Base-by-base conservation (phyloP, 371 early-diverging fungal genomes). In the Circinella umbellata region DNA sequence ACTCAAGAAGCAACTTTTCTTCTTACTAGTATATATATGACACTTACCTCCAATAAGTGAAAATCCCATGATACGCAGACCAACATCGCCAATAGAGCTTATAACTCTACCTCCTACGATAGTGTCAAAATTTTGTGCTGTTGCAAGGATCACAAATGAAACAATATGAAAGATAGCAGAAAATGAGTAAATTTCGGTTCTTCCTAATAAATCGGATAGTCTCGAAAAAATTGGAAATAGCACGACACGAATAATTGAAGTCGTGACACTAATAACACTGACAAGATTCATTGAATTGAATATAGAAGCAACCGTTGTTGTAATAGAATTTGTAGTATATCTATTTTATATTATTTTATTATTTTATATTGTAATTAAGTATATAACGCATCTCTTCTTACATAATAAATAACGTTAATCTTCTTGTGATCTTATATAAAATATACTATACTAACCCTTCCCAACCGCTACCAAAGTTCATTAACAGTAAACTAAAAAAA, bases 21-120 rank as follows among this genome's bases (percentile, higher is more conserved):
- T 27, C 2, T 27, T 27, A 27, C 27, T 27, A 27, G 27, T 27
- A 42, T 42, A 9, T 9, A 9, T 42, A 42, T 42, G 11, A 42
- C 9, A 15, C 55, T 3, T 76, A 78, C 80, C 80, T 62, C 76
- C 80, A 71, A 80, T 76, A 13, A 77, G 67, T 54, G 78, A 72
- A 42, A 72, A 77, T 11, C 78, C 80, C 36, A 80, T 64, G 47
- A 80, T 71, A 6, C 68, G 46, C n/a, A 68, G 72, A 53, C 80
- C 80, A 38, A 75, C 55, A 17, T 69, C 68, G 20, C 80, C 80
- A 61, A 80, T 69, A 35, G 80, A 73, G 57, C 77, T 76, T 3
- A 80, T 70, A 37, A 77, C 73, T 70, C 77, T 76, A 4, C 73
- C 80, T 39, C 75, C 77, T 48, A 73, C 61, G 39, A 73, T 38